A percentile compares a stretch with the other conserved stretches of the same genome.
These are phyloP conservation scores for Mitragyna speciosa DNA, from an alignment of 257 asterid species.

Conservation along the genomic window DNA sequence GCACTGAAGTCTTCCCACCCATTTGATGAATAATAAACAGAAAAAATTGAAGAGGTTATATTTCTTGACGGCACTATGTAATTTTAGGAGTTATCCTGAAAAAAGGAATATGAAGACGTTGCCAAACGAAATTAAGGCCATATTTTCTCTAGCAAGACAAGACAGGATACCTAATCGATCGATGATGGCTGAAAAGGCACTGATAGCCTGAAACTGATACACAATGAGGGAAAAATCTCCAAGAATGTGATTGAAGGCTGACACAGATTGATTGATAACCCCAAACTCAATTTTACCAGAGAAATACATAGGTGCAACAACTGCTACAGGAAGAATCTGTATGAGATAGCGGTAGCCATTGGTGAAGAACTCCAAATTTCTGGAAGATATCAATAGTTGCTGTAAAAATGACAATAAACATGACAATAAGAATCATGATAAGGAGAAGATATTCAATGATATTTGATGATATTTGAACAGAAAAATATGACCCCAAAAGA, in stretches of 20 bases:
- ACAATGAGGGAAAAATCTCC: conserved; percentile 87
- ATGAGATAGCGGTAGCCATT: conserved; percentile 85
- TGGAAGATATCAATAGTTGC: conserved; percentile 82
- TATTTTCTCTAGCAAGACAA: conserved; percentile 11
- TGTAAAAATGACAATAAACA: conserved; percentile 46
- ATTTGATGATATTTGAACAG: not conserved
- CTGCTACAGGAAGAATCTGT: conserved; percentile 96
- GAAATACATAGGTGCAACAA: conserved; percentile 95
- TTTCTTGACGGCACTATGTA: not conserved
- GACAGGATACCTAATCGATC: conserved; percentile 67
- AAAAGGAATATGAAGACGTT: not conserved
- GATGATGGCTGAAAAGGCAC: conserved; percentile 93
- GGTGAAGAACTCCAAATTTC: conserved; percentile 96
- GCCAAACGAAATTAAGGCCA: not conserved
- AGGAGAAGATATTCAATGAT: not conserved
- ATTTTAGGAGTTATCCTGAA: not conserved
- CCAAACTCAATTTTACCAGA: conserved; percentile 97
- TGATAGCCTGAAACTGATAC: conserved; percentile 85
- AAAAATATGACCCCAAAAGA: not conserved
- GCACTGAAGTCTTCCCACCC: not conserved
- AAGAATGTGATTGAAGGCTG: conserved; percentile 91
- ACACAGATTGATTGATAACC: conserved; percentile 81
- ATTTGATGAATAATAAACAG: not conserved
- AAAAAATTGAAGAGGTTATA: not conserved
- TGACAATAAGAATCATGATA: conserved; percentile 6